Evolutionary conservation across 2,329 filamentous ascomycete species (phyloP), one percentile per base, ranked within the genome.

Genomic region (Diplodia scrobiculata): DNA sequence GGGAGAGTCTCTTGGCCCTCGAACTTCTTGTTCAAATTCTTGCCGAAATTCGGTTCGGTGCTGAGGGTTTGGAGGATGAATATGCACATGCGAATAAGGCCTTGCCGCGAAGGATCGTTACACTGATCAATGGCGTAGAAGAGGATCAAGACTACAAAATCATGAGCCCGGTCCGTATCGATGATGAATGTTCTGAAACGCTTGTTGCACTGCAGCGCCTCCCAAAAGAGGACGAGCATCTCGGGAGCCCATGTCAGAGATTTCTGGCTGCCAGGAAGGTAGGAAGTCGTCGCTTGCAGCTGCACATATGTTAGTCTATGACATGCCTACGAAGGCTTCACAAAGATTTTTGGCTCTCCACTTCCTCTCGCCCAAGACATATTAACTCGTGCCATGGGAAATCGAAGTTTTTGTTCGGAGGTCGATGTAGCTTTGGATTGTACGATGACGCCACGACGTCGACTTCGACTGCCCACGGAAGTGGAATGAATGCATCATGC

Each of bases 181-280:
- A 98, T 94, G 73, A 99, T 95, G 78, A 97, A 99, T 1, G 92
- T 92, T 36, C 95, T 86, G 79, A 99, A 99, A 67, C 94, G 86
- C 79, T 97, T 98, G 79, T 99, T 99, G 84, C 94, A 97, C 78
- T 99, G 95, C 4, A 95, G 87, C 45, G 92, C 87, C 80, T 99
- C 95, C 95, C 95, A 99, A 75, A 98, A 97, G 1, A 99, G 84
- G 85, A 97, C 95, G 65, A 98, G 88, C 81, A 96, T 96, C 78
- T 99, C 95, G 1, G 95, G 93, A 0, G 93, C 92, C 84, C 94
- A 96, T 73, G 91, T 91, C 63, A 91, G 82, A 0, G 90, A 86
- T 55, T 89, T 86, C 72, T 96, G 91, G 47, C 89, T 89, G 4
- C 92, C 91, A 0, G 94, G 92, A 1, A 97, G 86, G 76, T 97